Evolutionary conservation across 2,329 filamentous ascomycete species (phyloP).

Genomic region (Ascochyta lentis): DNA sequence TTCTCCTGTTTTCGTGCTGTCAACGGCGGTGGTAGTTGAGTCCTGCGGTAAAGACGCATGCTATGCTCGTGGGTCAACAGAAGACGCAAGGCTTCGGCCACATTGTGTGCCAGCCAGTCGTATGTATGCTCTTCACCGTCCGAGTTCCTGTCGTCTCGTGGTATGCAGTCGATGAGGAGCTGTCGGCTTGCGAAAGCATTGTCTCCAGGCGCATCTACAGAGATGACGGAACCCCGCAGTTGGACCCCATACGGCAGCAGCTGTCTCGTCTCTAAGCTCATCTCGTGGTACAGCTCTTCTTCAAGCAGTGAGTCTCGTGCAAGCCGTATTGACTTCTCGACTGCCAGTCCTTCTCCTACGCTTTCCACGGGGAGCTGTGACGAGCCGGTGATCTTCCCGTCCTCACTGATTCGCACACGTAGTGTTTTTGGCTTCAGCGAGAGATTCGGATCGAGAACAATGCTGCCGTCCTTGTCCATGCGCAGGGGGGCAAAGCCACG

Average conservation of each 20-base stretch:
- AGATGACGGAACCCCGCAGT: conserved; percentile 59
- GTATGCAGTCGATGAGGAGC: conserved; percentile 72
- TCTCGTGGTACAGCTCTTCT: conserved; percentile 89
- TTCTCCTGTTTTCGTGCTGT: conserved; percentile 57
- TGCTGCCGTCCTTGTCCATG: conserved; percentile 74
- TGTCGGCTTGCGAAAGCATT: conserved; percentile 58
- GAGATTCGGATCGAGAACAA: conserved; percentile 74
- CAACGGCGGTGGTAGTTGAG: conserved; percentile 66
- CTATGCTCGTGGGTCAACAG: conserved; percentile 81
- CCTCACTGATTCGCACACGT: conserved; percentile 69
- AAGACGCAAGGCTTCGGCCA: conserved; percentile 73
- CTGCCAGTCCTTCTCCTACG: conserved; percentile 57
- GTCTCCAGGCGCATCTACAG: conserved; percentile 34
- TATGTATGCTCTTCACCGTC: conserved; percentile 33
- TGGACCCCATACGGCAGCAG: conserved; percentile 75
- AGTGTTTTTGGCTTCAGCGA: conserved; percentile 64
- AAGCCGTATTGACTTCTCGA: conserved; percentile 74
- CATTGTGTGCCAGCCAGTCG: conserved; percentile 65
- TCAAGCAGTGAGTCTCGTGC: conserved; percentile 81
- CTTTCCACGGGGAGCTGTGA: conserved; percentile 49
- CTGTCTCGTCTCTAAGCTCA: conserved; percentile 79
- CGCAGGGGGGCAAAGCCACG: conserved; percentile 83
- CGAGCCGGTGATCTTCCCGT: conserved; percentile 65
- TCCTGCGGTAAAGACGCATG: conserved; percentile 73
- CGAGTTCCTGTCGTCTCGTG: conserved; percentile 58